Percentiles rank a stretch among this genome's conserved stretches.
These are phyloP conservation scores for Russula foetens DNA, from an alignment of 768 basidiomycete genomes.

Conservation along the genomic window DNA sequence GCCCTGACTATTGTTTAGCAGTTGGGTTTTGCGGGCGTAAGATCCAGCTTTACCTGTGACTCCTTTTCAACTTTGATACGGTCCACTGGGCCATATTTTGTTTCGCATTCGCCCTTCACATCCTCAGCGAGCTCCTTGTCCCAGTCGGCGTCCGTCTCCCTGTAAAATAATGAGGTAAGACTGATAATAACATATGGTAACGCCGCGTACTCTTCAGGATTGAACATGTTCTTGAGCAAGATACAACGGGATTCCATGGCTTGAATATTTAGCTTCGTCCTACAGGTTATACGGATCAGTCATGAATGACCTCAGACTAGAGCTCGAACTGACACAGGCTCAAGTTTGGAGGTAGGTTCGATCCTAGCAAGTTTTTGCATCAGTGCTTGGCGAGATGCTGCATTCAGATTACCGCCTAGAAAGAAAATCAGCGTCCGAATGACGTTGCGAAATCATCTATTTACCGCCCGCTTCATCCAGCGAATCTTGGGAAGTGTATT, in stretches of 20 bases:
- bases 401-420: slow-evolving; percentile 92
- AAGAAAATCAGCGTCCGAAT: slow-evolving; percentile 1
- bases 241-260: slow-evolving; percentile 86
- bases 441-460: background rate
- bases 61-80: slow-evolving; percentile 93
- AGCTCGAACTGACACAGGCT: slow-evolving; percentile 48
- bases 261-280: slow-evolving; percentile 70
- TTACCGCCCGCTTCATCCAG: slow-evolving; percentile 87
- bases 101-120: slow-evolving; percentile 89
- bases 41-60: slow-evolving; percentile 63
- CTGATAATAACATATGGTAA: background rate
- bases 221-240: slow-evolving; percentile 91
- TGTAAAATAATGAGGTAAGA: slow-evolving; percentile 26
- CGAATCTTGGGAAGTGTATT: slow-evolving; percentile 68
- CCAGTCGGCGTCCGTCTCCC: slow-evolving; percentile 96
- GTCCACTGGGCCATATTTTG: slow-evolving; percentile 80
- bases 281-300: slow-evolving; percentile 27
- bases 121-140: slow-evolving; percentile 94
- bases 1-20: slow-evolving; percentile 44
- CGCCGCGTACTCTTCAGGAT: slow-evolving; percentile 80
- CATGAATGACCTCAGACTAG: background rate
- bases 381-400: slow-evolving; percentile 96
- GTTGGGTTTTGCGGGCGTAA: background rate
- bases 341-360: slow-evolving; percentile 50
- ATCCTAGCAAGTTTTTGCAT: slow-evolving; percentile 99